A percentile compares a stretch with the other conserved stretches of the same genome.
phyloP scores from a whole-genome alignment of 1,284 basidiomycete genomes.

The Anthracocystis panici-leucophaei region DNA sequence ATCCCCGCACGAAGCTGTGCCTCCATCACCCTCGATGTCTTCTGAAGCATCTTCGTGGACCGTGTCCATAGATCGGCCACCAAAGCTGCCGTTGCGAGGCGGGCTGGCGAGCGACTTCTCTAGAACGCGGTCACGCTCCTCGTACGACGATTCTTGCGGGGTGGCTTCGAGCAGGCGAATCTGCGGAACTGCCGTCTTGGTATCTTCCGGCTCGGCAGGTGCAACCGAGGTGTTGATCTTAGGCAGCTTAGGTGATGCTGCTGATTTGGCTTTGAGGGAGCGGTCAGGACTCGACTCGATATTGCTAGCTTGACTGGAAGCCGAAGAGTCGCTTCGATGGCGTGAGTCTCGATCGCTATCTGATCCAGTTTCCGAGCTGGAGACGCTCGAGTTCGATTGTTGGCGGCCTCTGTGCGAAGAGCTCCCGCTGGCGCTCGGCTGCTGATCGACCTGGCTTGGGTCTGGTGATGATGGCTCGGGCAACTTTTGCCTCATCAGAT shows the following conservation, averaged over 20 bases:
- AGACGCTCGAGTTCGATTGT: conserved; percentile 7
- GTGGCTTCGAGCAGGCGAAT: conserved; percentile 30
- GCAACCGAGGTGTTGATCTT: conserved; percentile 26
- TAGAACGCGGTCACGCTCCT: conserved; percentile 23
- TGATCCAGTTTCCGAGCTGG: conserved; percentile 11
- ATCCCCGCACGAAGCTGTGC: neutral
- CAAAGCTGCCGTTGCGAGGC: conserved; percentile 13
- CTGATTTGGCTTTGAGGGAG: neutral
- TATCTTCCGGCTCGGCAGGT: neutral
- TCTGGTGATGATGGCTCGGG: conserved; percentile 7
- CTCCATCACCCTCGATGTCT: conserved; percentile 1
- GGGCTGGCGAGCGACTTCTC: neutral
- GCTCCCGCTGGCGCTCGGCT: neutral
- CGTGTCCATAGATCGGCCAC: conserved; percentile 22
- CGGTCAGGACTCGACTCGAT: conserved; percentile 14
- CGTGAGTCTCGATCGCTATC: conserved; percentile 22
- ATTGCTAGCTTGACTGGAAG: conserved; percentile 35
- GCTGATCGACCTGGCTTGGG: neutral
- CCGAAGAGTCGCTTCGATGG: conserved; percentile 23
- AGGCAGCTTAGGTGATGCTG: conserved; percentile 15
- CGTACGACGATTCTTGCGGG: conserved; percentile 28
- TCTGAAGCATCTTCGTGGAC: conserved; percentile 26
- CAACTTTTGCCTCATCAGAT: conserved; percentile 28
- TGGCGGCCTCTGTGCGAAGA: neutral
- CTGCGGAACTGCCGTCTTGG: conserved; percentile 17